phyloP scores from a whole-genome alignment of 2,329 filamentous ascomycete species.

The Fusarium globosum region DNA sequence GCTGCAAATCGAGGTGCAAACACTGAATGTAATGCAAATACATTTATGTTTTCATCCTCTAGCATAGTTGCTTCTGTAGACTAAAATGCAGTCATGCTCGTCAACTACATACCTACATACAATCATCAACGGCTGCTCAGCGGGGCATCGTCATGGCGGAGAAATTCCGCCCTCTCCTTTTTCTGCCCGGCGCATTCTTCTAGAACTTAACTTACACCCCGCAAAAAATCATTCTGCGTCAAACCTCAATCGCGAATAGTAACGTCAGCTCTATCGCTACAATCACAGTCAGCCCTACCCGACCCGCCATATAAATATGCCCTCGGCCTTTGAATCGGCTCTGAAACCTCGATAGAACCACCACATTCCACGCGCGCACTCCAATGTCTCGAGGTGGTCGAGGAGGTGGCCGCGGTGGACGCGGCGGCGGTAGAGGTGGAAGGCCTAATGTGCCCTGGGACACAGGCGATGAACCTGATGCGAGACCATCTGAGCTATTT shows the following conservation, averaged over 20 bases:
- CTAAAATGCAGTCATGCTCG: neutral
- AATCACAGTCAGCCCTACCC: neutral
- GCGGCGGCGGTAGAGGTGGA: conserved; percentile 60
- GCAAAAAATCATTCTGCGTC: conserved; percentile 39
- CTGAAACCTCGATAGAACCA: neutral
- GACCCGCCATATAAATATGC: neutral
- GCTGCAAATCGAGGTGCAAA: neutral
- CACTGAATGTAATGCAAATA: neutral
- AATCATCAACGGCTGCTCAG: neutral
- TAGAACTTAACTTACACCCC: conserved; percentile 30
- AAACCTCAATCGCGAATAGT: conserved; percentile 25
- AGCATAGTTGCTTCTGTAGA: neutral
- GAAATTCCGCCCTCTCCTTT: conserved; percentile 32
- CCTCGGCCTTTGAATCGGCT: neutral
- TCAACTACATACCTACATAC: neutral
- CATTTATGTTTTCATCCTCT: too few relatives aligned
- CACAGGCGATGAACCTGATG: conserved; percentile 65
- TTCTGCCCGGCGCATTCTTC: conserved; percentile 17
- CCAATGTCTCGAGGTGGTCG: conserved; percentile 65
- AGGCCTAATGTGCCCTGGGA: conserved; percentile 64
- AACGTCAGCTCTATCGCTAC: neutral
- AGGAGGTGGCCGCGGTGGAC: conserved; percentile 63
- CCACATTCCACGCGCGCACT: neutral
- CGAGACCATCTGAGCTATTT: conserved; percentile 68
- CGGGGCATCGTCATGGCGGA: conserved; percentile 34